A percentile compares a stretch with the other conserved stretches of the same genome.
phyloP scores from a whole-genome alignment of 2,329 filamentous ascomycete species.

The Penicillium brasilianum region DNA sequence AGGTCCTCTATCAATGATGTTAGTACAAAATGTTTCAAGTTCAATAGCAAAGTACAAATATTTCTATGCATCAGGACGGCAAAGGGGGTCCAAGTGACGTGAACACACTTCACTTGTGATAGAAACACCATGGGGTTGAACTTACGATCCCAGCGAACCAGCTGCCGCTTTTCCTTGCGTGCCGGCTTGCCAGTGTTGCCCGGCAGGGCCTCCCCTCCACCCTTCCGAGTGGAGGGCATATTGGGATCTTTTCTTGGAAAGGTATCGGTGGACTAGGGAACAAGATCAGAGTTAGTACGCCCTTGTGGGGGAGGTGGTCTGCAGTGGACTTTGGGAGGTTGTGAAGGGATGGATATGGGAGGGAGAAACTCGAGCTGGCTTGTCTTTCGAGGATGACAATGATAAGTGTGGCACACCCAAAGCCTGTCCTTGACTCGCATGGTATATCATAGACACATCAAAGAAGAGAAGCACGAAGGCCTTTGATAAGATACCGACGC shows the following conservation, averaged over 20 bases:
- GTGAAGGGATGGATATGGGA: not conserved
- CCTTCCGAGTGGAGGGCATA: not conserved
- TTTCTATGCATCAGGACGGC: not conserved
- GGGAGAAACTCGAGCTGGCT: too few relatives aligned
- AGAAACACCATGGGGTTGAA: not conserved
- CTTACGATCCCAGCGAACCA: slow-evolving; percentile 53
- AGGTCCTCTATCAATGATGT: slow-evolving; percentile 43
- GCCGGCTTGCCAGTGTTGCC: slow-evolving; percentile 4
- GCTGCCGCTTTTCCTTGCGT: slow-evolving; percentile 39
- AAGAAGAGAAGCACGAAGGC: not conserved
- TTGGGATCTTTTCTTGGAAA: not conserved
- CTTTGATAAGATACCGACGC: not conserved
- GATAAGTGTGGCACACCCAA: not conserved
- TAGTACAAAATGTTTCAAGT: slow-evolving; percentile 13
- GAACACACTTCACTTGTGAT: not conserved
- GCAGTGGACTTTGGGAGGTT: not conserved
- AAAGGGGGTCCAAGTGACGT: not conserved
- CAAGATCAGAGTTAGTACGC: not conserved
- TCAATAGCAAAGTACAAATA: not conserved
- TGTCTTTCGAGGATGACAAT: not conserved
- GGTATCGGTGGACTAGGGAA: not conserved
- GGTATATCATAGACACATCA: too few relatives aligned
- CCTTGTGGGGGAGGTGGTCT: not conserved
- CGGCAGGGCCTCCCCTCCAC: not conserved
- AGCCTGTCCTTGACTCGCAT: not conserved